Evolutionary conservation across 2,329 filamentous ascomycete species (phyloP).

Genomic region (Xenosphaeropsis pyriputrescens): DNA sequence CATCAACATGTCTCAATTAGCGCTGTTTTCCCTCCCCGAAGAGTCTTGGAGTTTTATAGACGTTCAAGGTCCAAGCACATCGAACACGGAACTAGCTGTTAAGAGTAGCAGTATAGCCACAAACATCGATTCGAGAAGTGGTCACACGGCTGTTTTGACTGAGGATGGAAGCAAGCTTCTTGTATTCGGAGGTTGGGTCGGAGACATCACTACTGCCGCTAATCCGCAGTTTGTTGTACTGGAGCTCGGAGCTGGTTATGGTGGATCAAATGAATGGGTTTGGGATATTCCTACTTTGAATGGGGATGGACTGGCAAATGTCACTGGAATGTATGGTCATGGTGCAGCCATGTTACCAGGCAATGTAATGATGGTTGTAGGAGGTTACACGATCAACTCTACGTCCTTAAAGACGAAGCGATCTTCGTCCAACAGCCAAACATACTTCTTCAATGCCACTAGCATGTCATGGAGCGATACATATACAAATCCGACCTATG

Average conservation of each 20-base stretch:
- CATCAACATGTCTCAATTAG: conserved; percentile 87
- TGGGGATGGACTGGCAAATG: conserved; percentile 21
- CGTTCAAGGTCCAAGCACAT: conserved; percentile 31
- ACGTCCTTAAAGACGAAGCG: conserved; percentile 13
- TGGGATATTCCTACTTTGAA: conserved; percentile 47
- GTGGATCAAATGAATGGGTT: conserved; percentile 53
- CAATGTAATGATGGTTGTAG: conserved; percentile 54
- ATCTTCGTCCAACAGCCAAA: conserved; percentile 19
- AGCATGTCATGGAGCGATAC: conserved; percentile 40
- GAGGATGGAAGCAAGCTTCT: conserved; percentile 66
- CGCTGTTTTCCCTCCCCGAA: conserved; percentile 75
- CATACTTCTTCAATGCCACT: conserved; percentile 44
- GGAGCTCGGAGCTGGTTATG: conserved; percentile 60
- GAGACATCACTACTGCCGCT: conserved; percentile 60
- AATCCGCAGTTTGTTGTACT: conserved; percentile 70
- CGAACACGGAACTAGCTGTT: conserved; percentile 40
- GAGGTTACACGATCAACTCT: conserved; percentile 37
- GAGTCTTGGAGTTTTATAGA: conserved; percentile 73
- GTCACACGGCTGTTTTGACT: conserved; percentile 72
- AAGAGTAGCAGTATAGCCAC: conserved; percentile 17
- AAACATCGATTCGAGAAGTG: conserved; percentile 58
- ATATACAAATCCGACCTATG: conserved; percentile 32
- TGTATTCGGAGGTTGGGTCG: conserved; percentile 85
- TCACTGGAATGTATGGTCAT: conserved; percentile 43
- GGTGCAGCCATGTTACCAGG: conserved; percentile 48